Evolutionary conservation across 1,284 basidiomycete species (phyloP).

Genomic region (Melampsora americana): DNA sequence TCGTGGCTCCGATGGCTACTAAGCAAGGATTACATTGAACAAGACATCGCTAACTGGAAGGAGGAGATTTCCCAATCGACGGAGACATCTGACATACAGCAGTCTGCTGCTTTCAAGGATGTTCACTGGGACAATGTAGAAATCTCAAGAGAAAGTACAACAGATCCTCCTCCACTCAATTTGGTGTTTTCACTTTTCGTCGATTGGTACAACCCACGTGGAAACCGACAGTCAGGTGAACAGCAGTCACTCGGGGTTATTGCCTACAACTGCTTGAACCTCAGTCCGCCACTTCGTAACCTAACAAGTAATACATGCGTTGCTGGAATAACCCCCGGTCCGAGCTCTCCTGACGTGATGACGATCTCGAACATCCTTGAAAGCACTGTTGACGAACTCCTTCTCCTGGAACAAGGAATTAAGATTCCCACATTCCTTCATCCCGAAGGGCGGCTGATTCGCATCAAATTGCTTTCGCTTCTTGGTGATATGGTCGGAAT

Average conservation of each 20-base stretch:
- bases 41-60: conserved; percentile 1
- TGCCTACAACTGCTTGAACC: conserved; percentile 7
- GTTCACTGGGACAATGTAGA: background rate
- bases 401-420: background rate
- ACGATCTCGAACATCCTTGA: background rate
- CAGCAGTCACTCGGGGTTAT: conserved; percentile 1
- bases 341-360: background rate
- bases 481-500: background rate
- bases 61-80: background rate
- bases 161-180: background rate
- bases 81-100: conserved; percentile 13
- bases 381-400: background rate
- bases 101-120: background rate
- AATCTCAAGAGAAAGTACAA: background rate
- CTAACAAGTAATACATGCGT: background rate
- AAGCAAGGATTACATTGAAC: background rate
- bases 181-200: conserved; percentile 22
- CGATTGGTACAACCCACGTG: conserved; percentile 24
- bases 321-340: background rate
- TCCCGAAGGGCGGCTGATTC: background rate
- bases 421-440: background rate
- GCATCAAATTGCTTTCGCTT: background rate
- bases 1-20: conserved; percentile 6
- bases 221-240: conserved; percentile 3
- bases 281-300: background rate